A percentile compares a stretch with the other conserved stretches of the same genome.
These are phyloP conservation scores for Rhizophora apiculata DNA, from an alignment of 345 rosid species.

Conservation along the genomic window DNA sequence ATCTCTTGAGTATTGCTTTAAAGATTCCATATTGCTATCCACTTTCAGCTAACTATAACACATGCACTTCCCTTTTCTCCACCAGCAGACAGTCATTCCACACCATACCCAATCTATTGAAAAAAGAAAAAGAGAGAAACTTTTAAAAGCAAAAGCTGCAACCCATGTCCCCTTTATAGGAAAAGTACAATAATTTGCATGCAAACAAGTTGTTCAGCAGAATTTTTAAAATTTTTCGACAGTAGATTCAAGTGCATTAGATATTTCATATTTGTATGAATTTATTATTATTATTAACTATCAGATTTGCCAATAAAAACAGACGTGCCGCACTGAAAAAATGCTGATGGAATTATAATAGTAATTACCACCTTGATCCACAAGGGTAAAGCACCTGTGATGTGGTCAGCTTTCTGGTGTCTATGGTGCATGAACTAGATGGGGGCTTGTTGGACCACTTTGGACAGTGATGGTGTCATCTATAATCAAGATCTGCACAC, in stretches of 20 bases:
- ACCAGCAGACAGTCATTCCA: constrained; percentile 26
- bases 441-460: not conserved
- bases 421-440: not conserved
- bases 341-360: too few relatives aligned
- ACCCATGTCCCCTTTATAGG: not conserved
- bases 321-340: too few relatives aligned
- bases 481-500: not conserved
- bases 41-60: constrained; percentile 25
- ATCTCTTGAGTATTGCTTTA: constrained; percentile 14
- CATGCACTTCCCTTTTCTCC: not conserved
- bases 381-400: too few relatives aligned
- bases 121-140: constrained; percentile 16
- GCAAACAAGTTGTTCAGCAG: too few relatives aligned
- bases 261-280: too few relatives aligned
- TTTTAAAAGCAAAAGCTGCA: constrained; percentile 45
- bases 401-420: too few relatives aligned
- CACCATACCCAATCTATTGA: not conserved
- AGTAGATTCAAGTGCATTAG: too few relatives aligned
- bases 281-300: too few relatives aligned
- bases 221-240: too few relatives aligned
- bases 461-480: not conserved
- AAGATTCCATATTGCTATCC: constrained; percentile 31
- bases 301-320: too few relatives aligned
- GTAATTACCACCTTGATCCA: too few relatives aligned
- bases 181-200: not conserved